Base-by-base conservation (phyloP, 805 yeast species). In the Metschnikowia similis region DNA sequence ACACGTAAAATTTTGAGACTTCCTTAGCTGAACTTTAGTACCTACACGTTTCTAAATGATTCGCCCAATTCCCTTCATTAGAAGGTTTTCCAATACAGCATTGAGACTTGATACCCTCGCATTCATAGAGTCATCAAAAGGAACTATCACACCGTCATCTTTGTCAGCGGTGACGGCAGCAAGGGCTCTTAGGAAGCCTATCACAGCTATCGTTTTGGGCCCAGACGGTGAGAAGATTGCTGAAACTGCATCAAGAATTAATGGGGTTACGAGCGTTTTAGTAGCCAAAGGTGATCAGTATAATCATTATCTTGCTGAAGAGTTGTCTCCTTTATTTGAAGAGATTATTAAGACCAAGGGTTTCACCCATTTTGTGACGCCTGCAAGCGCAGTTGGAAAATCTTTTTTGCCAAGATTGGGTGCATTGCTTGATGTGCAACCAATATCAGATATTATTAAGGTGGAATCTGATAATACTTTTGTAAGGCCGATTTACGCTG, bases 401-500 rank as follows among this genome's bases (percentile, higher is more conserved):
- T 85, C 85, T 53, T 71, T 91, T 31, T 71, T 94, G 43, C 98
- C 99, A 36, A 79, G 98, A 56, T 76, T 87, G 21, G 96, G 89
- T 32, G 97, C 97, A 0, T 62, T 86, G 49, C 71, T 92, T 45
- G 96, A 92, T 62, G 78, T 81, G 21, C 97, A 92, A 71, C 97
- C 97, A 29, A 71, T 94, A 45, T 82, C 92, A 28, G 98, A 92
- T 64, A 78, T 94, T 50, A 80, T 79, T 57, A 79, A 80, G 61
- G 84, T 92, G 36, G 80, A 79, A 56, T 72, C 81, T 46, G 75
- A 80, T 14, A 80, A 78, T 53, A 86, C 94, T 7, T 94, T 92
- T 68, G 83, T 85, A 35, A 85, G 98, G 67, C 97, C 98, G 41
- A 89, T 92, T 35, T 94, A 88, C 65, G 98, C 99, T 17, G 99